phyloP scores from a whole-genome alignment of 805 yeast genomes.

The Cyberlindnera mrakii region DNA sequence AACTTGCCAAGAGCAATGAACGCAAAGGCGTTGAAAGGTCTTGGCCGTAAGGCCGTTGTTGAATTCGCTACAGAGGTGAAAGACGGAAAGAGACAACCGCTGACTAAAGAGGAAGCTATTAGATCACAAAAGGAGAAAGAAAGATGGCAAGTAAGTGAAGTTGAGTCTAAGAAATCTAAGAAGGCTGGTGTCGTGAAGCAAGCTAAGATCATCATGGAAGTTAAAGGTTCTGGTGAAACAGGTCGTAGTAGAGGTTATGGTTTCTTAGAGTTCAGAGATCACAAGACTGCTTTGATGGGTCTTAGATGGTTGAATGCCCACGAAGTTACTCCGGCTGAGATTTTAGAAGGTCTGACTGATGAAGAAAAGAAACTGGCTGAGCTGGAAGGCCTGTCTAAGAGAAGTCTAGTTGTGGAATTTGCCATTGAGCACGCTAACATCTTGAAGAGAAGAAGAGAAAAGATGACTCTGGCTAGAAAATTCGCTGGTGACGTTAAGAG shows the following conservation, averaged over 20 bases:
- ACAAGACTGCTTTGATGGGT: slow-evolving; percentile 90
- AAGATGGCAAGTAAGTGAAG: slow-evolving; percentile 33
- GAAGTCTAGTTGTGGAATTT: slow-evolving; percentile 88
- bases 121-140: slow-evolving; percentile 71
- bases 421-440: slow-evolving; percentile 95
- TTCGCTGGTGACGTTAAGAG: slow-evolving; percentile 22
- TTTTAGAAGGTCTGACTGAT: slow-evolving; percentile 61
- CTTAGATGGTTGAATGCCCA: slow-evolving; percentile 96
- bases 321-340: slow-evolving; percentile 66
- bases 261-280: slow-evolving; percentile 88
- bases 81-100: slow-evolving; percentile 67
- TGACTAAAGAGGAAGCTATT: slow-evolving; percentile 80
- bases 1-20: slow-evolving; percentile 91
- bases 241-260: slow-evolving; percentile 98
- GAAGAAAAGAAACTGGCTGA: slow-evolving; percentile 56
- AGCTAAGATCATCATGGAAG: slow-evolving; percentile 88
- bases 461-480: slow-evolving; percentile 38
- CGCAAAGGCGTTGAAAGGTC: slow-evolving; percentile 79
- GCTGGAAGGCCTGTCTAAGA: slow-evolving; percentile 45
- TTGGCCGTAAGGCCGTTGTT: slow-evolving; percentile 92
- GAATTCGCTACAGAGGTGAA: slow-evolving; percentile 89
- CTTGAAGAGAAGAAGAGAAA: slow-evolving; percentile 82
- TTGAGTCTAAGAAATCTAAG: slow-evolving; percentile 54
- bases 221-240: slow-evolving; percentile 76
- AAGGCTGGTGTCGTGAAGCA: slow-evolving; percentile 89